Percentiles rank a stretch among this genome's conserved stretches.
Conservation (phyloP, 257 asterid species). For the Nicotiana noctiflora region DNA sequence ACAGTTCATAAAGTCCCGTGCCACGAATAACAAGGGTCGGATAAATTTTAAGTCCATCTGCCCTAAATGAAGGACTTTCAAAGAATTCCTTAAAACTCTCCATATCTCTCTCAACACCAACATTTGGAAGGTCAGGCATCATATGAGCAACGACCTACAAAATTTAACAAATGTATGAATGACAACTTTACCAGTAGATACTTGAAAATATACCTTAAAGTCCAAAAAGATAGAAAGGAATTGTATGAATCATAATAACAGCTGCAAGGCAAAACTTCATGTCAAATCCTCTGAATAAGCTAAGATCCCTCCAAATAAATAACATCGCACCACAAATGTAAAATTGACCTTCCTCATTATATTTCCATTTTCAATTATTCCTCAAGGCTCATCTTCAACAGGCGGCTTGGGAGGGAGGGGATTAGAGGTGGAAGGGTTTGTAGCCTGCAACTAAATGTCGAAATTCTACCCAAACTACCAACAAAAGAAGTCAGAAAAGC, state of each 20-base stretch:
- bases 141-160: constrained; percentile 96
- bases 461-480: constrained; percentile 5
- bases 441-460: not conserved
- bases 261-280: not conserved
- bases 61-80: constrained; percentile 89
- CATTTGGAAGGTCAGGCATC: constrained; percentile 99
- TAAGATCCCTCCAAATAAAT: not conserved
- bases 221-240: not conserved
- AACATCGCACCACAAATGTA: not conserved
- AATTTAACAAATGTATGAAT: not conserved
- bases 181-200: not conserved
- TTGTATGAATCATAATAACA: not conserved
- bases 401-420: not conserved
- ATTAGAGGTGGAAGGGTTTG: not conserved
- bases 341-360: not conserved
- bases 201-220: not conserved
- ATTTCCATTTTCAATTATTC: not conserved
- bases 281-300: not conserved
- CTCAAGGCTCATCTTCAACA: not conserved
- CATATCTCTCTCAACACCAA: constrained; percentile 94
- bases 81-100: constrained; percentile 98
- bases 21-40: constrained; percentile 99
- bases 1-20: constrained; percentile 96
- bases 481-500: constrained; percentile 12
- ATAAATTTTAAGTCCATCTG: constrained; percentile 95